A percentile compares a stretch with the other conserved stretches of the same genome.
Conservation (phyloP, 2,329 filamentous ascomycete species). For the Conoideocrella luteorostrata region DNA sequence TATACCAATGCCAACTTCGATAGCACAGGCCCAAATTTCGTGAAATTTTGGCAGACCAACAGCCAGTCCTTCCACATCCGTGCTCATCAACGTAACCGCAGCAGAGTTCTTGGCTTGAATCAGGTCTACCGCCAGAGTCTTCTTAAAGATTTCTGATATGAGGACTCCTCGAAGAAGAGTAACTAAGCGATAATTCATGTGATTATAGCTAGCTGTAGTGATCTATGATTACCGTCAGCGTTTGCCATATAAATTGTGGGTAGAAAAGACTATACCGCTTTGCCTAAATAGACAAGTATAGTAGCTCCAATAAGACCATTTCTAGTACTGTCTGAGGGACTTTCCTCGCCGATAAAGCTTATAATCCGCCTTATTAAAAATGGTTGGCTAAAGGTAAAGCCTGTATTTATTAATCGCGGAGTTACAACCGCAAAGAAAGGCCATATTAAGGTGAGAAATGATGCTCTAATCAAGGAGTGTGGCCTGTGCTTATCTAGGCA, state of each 20-base stretch:
- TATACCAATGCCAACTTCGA: slow-evolving; percentile 15
- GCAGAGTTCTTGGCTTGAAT: slow-evolving; percentile 24
- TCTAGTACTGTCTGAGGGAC: slow-evolving; percentile 16
- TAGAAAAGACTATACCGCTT: slow-evolving; percentile 28
- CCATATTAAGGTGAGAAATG: slow-evolving; percentile 6
- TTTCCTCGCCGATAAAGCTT: slow-evolving; percentile 17
- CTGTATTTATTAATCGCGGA: slow-evolving; percentile 22
- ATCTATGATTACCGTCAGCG: background rate
- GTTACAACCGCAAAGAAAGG: slow-evolving; percentile 16
- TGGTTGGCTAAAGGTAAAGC: slow-evolving; percentile 32
- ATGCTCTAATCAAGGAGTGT: slow-evolving; percentile 11
- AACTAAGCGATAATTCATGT: slow-evolving; percentile 24
- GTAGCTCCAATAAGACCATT: slow-evolving; percentile 32
- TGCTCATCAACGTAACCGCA: slow-evolving; percentile 37
- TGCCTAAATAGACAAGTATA: slow-evolving; percentile 32
- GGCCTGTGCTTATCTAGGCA: background rate
- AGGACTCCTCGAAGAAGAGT: slow-evolving; percentile 25
- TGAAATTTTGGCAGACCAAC: slow-evolving; percentile 19
- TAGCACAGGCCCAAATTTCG: slow-evolving; percentile 27
- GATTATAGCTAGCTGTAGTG: slow-evolving; percentile 19
- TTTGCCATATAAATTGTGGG: slow-evolving; percentile 9
- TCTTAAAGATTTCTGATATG: slow-evolving; percentile 41
- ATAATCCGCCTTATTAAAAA: slow-evolving; percentile 29
- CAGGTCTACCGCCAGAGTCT: slow-evolving; percentile 28
- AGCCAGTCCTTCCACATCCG: slow-evolving; percentile 32